Base-by-base conservation (phyloP, 2,329 filamentous ascomycete species). In the Paraconiothyrium sp. region DNA sequence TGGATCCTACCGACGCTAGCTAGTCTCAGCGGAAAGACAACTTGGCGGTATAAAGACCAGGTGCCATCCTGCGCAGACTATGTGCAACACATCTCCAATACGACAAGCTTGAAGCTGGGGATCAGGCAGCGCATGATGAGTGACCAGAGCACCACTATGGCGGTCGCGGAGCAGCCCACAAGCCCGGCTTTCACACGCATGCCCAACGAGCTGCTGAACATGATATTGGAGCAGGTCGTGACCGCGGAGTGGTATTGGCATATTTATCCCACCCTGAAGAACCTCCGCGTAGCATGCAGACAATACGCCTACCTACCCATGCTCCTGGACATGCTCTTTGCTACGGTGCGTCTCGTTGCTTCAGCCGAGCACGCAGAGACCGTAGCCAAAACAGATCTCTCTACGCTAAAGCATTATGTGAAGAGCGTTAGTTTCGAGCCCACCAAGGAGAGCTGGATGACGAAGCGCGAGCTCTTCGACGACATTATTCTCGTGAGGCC, bases 271-370 rank as follows among this genome's bases (percentile, higher is more conserved):
- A 41, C 13, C 24, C 49, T 46, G 8, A 60, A 54, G 24, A 49
- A 44, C 27, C 44, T 57, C 7, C 54, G 43, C 27, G 22, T 57
- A 27, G 43, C 46, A 7, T 49, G 54, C 30, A 48, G 54, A 30
- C 43, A 48, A 24, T 57, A 2, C 13, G 54, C 54, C 2, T 57
- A 27, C 32, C 37, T 49, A 7, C 54, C 27, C 4, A 20, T 10
- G 20, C 13, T 57, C 16, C 6, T 49, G 11, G 27, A 24, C 9
- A 22, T 20, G 7, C 43, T 57, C 30, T 57, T 57, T n/a, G 7
- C 27, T 5, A 24, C 11, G 1, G 34, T 57, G 14, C 27, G 32
- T 24, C 32, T 57, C 30, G 30, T 57, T 16, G 54, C 54, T n/a
- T 22, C 27, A 2, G 41, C 54, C 6, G 27, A 57, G 30, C 43